Evolutionary conservation across 2,329 filamentous ascomycete species (phyloP), one percentile per base, ranked within the genome.

Genomic region (Colletotrichum liriopes): DNA sequence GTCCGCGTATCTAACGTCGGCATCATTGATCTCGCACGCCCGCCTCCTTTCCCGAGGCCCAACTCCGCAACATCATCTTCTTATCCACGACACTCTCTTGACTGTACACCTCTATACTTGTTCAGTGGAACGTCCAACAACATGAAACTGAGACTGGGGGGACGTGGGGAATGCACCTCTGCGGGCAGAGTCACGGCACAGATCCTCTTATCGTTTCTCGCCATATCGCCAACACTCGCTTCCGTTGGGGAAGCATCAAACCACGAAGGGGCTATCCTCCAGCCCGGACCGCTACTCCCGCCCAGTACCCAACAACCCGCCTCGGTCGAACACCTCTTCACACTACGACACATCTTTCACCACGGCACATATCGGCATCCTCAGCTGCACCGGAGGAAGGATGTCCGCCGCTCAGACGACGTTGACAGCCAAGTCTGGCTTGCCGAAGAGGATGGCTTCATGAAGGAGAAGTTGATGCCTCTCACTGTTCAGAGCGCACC

Each of bases 311-410:
- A 88, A 67, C 78, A 84, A 6, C 86, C 86, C 29, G 79, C 78
- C 14, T 84, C 89, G 14, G 85, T 86, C 26, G 86, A 91, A 11
- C 90, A 92, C 76, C 83, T 84, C 45, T 92, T 92, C 84, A 91
- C 88, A 8, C 89, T 99, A 68, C 92, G 94, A 77, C 96, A 99
- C 82, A 92, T 98, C 78, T 96, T 94, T 83, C 95, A 98, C 81
- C 95, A 98, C 83, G 96, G 96, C 71, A 93, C 94, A 51, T 89
- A 96, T 81, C 85, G 89, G 76, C 90, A 97, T 76, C 95, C 95
- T 3, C 83, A 87, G 6, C 89, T 98, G 20, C 94, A 98, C 81
- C 89, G 92, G 71, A 92, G 90, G 76, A 87, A 93, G 73, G 94
- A 98, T 81, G 85, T 98, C 41, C 73, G 80, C 52, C 84, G 88